Evolutionary conservation across 108 stramenopile genomes (phyloP).

Genomic region (Skeletonema potamos): DNA sequence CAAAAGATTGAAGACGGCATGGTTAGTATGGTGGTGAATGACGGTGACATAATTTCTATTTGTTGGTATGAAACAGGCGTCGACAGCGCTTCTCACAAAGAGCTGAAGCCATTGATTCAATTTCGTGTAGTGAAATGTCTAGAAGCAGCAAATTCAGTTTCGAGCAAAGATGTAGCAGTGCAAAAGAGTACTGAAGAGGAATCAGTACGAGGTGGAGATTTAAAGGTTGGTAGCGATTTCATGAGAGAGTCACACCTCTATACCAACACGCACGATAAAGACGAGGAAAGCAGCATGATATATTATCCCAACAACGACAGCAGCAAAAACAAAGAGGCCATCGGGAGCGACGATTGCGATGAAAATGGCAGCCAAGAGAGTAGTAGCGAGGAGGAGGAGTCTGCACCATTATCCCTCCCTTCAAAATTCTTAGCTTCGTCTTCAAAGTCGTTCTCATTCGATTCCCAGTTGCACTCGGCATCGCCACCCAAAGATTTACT

Average conservation of each 20-base stretch:
- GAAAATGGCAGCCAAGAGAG: not conserved
- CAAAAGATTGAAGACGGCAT: not conserved
- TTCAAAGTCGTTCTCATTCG: conserved; percentile 15
- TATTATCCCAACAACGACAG: not conserved
- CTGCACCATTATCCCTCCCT: conserved; percentile 16
- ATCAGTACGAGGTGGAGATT: not conserved
- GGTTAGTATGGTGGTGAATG: not conserved
- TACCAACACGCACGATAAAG: not conserved
- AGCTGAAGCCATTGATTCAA: conserved; percentile 14
- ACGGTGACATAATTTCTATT: conserved; percentile 18
- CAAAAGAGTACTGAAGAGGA: not conserved
- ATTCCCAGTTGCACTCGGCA: conserved; percentile 8
- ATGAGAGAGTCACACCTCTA: not conserved
- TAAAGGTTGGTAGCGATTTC: not conserved
- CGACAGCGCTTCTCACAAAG: not conserved
- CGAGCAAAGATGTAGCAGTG: not conserved
- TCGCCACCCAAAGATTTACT: not conserved
- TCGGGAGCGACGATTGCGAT: not conserved
- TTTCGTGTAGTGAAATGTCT: not conserved
- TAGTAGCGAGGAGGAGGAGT: conserved; percentile 7
- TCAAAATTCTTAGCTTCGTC: conserved; percentile 17
- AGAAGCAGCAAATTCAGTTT: not conserved
- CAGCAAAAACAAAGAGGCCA: not conserved
- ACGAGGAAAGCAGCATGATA: not conserved
- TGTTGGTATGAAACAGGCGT: conserved; percentile 3